Evolutionary conservation across 1,284 basidiomycete genomes (phyloP).

Genomic region (Flammula alnicola): DNA sequence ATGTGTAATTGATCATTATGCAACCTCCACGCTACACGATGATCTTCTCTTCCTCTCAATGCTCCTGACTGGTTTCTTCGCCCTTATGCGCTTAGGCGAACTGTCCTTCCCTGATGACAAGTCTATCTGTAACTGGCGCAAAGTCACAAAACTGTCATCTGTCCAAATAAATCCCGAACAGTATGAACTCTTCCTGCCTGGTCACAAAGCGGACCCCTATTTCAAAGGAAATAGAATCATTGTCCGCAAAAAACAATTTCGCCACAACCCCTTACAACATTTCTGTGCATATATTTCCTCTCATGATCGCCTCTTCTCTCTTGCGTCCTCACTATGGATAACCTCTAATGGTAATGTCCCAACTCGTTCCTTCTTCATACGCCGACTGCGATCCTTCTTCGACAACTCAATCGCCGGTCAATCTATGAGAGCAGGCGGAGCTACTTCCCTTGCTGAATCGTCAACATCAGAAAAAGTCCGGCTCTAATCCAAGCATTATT

Average conservation of each 20-base stretch:
- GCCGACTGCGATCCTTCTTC: constrained; percentile 12
- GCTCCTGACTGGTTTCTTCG: constrained; percentile 27
- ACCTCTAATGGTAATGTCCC: constrained; percentile 26
- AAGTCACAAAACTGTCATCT: constrained; percentile 3
- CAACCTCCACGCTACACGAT: constrained; percentile 11
- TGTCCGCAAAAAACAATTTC: neutral
- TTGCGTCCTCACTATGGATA: no score
- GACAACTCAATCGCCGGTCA: constrained; percentile 27
- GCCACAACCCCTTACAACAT: neutral
- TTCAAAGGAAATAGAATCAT: neutral
- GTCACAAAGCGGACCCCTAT: constrained; percentile 35
- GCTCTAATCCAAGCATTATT: neutral
- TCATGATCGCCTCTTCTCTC: constrained; percentile 32
- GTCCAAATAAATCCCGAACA: neutral
- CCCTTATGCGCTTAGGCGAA: constrained; percentile 36
- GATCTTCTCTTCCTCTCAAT: constrained; percentile 30
- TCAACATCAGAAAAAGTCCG: neutral
- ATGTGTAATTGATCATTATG: neutral
- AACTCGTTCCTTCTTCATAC: constrained; percentile 17
- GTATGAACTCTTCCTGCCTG: constrained; percentile 29
- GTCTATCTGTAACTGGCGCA: constrained; percentile 2
- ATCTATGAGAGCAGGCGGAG: constrained; percentile 35
- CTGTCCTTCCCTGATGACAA: constrained; percentile 18
- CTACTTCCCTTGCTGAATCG: constrained; percentile 19
- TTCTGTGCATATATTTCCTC: constrained; percentile 6